Percentiles rank a stretch among this genome's conserved stretches.
Conservation (phyloP, 306 rosid species). For the Sicyos edulis region DNA sequence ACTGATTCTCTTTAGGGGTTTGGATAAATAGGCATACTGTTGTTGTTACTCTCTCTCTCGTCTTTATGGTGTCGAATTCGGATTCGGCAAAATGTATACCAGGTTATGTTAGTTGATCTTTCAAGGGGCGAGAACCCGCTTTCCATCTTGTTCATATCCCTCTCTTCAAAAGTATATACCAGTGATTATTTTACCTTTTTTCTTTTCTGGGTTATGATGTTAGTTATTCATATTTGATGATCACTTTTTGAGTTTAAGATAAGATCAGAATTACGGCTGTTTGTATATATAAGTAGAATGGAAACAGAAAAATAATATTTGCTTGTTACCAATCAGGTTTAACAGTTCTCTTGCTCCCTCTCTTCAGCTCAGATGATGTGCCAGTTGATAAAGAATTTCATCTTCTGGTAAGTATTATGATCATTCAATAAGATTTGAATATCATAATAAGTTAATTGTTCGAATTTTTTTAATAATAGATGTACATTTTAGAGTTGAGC, state of each 20-base stretch:
- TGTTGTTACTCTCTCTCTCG: constrained; percentile 32
- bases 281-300: constrained; percentile 56
- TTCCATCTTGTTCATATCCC: constrained; percentile 40
- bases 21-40: constrained; percentile 40
- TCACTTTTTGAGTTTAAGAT: constrained; percentile 15
- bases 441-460: not conserved
- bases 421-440: not conserved
- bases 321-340: constrained; percentile 34
- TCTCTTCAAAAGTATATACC: constrained; percentile 31
- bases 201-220: constrained; percentile 7
- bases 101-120: constrained; percentile 39
- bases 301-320: constrained; percentile 43
- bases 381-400: not conserved
- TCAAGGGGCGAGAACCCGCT: constrained; percentile 23
- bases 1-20: constrained; percentile 56
- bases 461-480: too few relatives aligned
- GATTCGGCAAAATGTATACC: constrained; percentile 26
- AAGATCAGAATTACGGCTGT: constrained; percentile 48
- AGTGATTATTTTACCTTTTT: constrained; percentile 28
- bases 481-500: not conserved
- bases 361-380: not conserved
- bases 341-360: not conserved
- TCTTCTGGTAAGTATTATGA: not conserved
- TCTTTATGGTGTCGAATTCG: constrained; percentile 32
- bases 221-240: constrained; percentile 25